Base-by-base conservation (phyloP, 352 stramenopile genomes). In the Globisporangium nagaii region DNA sequence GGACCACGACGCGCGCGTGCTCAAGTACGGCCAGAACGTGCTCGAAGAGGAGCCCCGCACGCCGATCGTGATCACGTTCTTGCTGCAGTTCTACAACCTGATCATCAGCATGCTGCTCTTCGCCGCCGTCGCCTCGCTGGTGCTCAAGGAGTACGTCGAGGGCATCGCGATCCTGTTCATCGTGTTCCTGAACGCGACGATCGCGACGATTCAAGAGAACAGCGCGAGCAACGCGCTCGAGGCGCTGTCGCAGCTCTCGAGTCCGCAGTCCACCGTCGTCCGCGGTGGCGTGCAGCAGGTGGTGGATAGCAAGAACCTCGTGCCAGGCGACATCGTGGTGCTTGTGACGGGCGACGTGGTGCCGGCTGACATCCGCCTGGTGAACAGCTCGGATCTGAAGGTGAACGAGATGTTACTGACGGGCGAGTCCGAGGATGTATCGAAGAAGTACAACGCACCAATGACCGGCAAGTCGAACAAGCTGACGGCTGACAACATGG, bases 371-470 rank as follows among this genome's bases (percentile, higher is more conserved):
- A 80, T 90, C 17, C 62, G 87, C 5, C 67, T 97, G 10, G 53
- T 92, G 9, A 65, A 80, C 37, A 90, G 84, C 44, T 79, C 73
- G 1, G 62, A 79, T 36, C 66, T 74, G 20, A 75, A 84, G 39
- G 70, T 96, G 13, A 92, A 98, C 58, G 88, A 98, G 78, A 94
- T 84, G 46, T 90, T 76, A 66, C 75, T 96, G n/a, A 97, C 86
- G 37, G 79, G 90, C 44, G 85, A 94, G 64, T 81, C 80, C 1
- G 46, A 76, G 46, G 79, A 70, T 42, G 44, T 66, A 1, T 4
- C 60, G 28, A 77, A 68, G 48, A 54, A 58, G 39, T 56, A 66
- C 47, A 41, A 41, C n/a, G 46, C 44, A 2, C 19, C 42, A 15
- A 49, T 40, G 49, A 62, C 40, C 47, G 22, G 20, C 19, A 63